phyloP scores from a whole-genome alignment of 352 stramenopile species.

The Phytophthora parvispora region DNA sequence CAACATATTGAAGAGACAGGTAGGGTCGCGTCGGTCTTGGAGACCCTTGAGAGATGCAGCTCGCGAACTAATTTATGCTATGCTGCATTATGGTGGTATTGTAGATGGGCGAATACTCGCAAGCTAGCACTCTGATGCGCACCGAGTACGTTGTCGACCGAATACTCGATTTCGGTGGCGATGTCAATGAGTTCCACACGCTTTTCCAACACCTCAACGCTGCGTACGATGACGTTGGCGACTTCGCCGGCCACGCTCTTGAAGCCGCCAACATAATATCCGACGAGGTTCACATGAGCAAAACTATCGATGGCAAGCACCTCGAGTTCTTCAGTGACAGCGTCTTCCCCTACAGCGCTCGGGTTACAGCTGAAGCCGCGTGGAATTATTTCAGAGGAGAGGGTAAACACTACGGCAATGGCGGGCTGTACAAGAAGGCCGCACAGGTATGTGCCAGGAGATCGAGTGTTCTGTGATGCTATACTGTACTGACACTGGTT shows the following conservation, averaged over 20 bases:
- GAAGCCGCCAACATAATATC: constrained; percentile 28
- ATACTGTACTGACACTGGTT: neutral
- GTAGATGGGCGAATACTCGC: constrained; percentile 13
- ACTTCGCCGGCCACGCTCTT: neutral
- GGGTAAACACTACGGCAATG: constrained; percentile 24
- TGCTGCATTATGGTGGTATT: neutral
- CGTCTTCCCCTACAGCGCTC: constrained; percentile 20
- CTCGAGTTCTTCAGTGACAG: constrained; percentile 35
- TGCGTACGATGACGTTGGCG: constrained; percentile 25
- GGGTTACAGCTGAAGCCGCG: constrained; percentile 16
- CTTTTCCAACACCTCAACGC: constrained; percentile 32
- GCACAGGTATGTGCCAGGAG: constrained; percentile 7
- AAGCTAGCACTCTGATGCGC: constrained; percentile 1
- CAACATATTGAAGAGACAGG: neutral
- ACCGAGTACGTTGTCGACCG: constrained; percentile 3
- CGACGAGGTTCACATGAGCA: constrained; percentile 24
- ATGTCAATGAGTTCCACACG: constrained; percentile 29
- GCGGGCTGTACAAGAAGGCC: constrained; percentile 30
- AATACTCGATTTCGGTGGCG: constrained; percentile 14
- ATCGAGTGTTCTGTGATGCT: neutral
- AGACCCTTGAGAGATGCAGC: neutral
- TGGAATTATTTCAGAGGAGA: constrained; percentile 32
- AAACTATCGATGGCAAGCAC: constrained; percentile 32
- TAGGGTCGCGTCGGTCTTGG: neutral
- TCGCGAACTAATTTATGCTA: neutral